A percentile compares a stretch with the other conserved stretches of the same genome.
These are phyloP conservation scores for Colletotrichum neosansevieriae DNA, from an alignment of 2,329 filamentous ascomycete genomes.

Conservation along the genomic window DNA sequence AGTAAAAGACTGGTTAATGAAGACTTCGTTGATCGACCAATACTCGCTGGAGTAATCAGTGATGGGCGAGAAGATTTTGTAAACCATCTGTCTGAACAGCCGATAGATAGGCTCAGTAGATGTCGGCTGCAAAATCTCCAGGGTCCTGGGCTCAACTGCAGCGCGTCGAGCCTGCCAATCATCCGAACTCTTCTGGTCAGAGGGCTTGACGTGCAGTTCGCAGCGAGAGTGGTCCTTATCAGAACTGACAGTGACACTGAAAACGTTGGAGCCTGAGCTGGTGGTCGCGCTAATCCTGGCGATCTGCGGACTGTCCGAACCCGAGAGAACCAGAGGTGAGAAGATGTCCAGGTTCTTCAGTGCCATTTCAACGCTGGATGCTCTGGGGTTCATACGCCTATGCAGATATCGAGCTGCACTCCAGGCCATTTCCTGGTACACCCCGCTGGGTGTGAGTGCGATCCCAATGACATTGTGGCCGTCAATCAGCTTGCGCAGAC, in stretches of 20 bases:
- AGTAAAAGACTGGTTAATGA: conserved; percentile 4
- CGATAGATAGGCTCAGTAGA: neutral
- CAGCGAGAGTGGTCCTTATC: conserved; percentile 4
- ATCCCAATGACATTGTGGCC: neutral
- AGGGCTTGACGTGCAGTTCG: neutral
- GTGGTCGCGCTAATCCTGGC: neutral
- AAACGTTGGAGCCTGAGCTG: neutral
- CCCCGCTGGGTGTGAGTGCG: conserved; percentile 1
- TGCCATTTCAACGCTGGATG: neutral
- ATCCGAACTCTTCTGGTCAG: neutral
- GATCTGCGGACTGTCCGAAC: neutral
- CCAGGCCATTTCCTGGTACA: conserved; percentile 1
- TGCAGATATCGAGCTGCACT: neutral
- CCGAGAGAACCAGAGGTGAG: neutral
- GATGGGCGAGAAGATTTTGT: conserved; percentile 7
- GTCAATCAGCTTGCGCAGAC: neutral
- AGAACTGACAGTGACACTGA: neutral
- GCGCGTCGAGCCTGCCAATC: neutral
- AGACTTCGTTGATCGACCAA: conserved; percentile 2
- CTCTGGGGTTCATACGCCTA: neutral
- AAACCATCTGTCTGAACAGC: conserved; percentile 3
- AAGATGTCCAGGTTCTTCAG: conserved; percentile 4
- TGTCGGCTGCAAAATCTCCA: neutral
- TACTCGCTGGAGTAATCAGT: conserved; percentile 5
- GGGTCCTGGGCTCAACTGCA: neutral